A percentile compares a stretch with the other conserved stretches of the same genome.
phyloP scores from a whole-genome alignment of 2,329 filamentous ascomycete species.

The Pestalotiopsis fici region DNA sequence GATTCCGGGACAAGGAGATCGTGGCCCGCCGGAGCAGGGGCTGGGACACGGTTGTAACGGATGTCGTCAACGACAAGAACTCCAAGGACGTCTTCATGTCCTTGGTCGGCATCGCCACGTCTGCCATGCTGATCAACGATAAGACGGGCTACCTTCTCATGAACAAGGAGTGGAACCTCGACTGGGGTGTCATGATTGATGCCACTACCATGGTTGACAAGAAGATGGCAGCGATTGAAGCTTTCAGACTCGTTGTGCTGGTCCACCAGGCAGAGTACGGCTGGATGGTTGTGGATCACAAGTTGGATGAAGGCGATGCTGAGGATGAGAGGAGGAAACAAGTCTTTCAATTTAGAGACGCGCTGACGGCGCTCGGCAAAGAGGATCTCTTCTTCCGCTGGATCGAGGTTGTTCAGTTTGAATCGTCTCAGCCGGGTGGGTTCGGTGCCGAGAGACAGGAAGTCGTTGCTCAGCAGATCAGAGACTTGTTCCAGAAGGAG shows the following conservation, averaged over 20 bases:
- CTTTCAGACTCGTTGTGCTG: conserved; percentile 71
- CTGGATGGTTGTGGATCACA: conserved; percentile 70
- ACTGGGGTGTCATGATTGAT: conserved; percentile 78
- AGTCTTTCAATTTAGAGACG: conserved; percentile 79
- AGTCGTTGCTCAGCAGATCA: conserved; percentile 71
- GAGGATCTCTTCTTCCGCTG: conserved; percentile 89
- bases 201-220: conserved; percentile 71
- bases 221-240: conserved; percentile 60
- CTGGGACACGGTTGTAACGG: conserved; percentile 67
- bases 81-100: conserved; percentile 60
- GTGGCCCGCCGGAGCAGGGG: conserved; percentile 76
- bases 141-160: conserved; percentile 91
- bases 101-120: conserved; percentile 68
- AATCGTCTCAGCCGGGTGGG: conserved; percentile 75
- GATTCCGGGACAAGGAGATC: conserved; percentile 79
- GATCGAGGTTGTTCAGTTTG: conserved; percentile 90
- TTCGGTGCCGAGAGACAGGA: conserved; percentile 76
- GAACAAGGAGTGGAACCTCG: conserved; percentile 83
- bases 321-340: conserved; percentile 70
- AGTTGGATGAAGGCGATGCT: conserved; percentile 43
- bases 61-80: conserved; percentile 48
- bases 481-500: conserved; percentile 72
- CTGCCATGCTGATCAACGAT: conserved; percentile 63
- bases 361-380: conserved; percentile 74
- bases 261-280: conserved; percentile 68